Percentiles rank a stretch among this genome's conserved stretches.
phyloP scores from a whole-genome alignment of 768 basidiomycete species.

The Tephrocybe sp. region DNA sequence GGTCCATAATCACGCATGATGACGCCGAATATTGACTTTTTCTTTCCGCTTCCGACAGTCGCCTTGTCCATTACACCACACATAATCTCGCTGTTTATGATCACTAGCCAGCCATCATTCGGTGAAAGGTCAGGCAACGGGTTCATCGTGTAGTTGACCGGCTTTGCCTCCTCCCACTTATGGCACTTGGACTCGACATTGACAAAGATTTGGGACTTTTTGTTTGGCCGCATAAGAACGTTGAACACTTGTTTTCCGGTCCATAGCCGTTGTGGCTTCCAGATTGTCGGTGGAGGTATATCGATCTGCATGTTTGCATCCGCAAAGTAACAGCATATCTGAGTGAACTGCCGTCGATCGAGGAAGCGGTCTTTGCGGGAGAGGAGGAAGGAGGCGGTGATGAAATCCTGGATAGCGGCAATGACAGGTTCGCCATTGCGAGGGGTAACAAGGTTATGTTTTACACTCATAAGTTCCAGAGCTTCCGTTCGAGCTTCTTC shows the following conservation, averaged over 20 bases:
- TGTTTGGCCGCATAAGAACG: slow-evolving; percentile 94
- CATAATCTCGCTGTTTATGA: slow-evolving; percentile 98
- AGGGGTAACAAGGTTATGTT: slow-evolving; percentile 95
- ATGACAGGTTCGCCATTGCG: slow-evolving; percentile 99
- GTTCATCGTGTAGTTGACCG: slow-evolving; percentile 61
- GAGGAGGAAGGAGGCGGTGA: slow-evolving; percentile 95
- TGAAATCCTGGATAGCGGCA: slow-evolving; percentile 99
- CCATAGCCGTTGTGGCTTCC: slow-evolving; percentile 92
- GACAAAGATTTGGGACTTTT: slow-evolving; percentile 74
- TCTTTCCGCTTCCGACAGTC: slow-evolving; percentile 96
- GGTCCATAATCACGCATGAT: slow-evolving; percentile 97
- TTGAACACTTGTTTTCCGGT: slow-evolving; percentile 99
- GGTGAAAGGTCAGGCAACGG: slow-evolving; percentile 84
- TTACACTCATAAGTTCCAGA: slow-evolving; percentile 94
- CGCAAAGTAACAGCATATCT: slow-evolving; percentile 91
- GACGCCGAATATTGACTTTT: slow-evolving; percentile 98
- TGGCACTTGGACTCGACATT: slow-evolving; percentile 97
- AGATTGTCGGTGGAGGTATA: slow-evolving; percentile 90
- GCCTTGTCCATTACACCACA: slow-evolving; percentile 99
- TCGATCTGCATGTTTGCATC: slow-evolving; percentile 93
- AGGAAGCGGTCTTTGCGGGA: slow-evolving; percentile 92
- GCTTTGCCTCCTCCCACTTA: slow-evolving; percentile 76
- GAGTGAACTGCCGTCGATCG: slow-evolving; percentile 91
- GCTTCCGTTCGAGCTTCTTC: slow-evolving; percentile 98
- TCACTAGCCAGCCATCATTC: slow-evolving; percentile 96